phyloP scores from a whole-genome alignment of 2,329 filamentous ascomycete genomes.

The Neonectria faginata region DNA sequence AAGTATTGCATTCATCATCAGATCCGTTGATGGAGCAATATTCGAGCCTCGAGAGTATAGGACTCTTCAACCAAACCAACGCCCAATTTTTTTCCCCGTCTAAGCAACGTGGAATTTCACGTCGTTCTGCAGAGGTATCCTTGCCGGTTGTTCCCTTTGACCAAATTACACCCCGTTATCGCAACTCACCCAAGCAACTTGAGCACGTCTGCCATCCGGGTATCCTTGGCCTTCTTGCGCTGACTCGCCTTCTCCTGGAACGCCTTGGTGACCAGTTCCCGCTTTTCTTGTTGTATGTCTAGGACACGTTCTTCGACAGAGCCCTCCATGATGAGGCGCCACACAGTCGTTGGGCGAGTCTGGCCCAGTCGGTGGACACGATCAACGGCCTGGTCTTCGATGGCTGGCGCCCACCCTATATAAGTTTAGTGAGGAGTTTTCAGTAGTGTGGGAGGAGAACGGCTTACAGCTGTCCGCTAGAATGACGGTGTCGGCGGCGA shows the following conservation, averaged over 20 bases:
- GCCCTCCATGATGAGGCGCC: conserved; percentile 82
- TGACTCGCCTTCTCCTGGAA: conserved; percentile 76
- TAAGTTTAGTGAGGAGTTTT: conserved; percentile 24
- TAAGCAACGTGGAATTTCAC: not conserved
- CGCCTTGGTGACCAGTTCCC: conserved; percentile 79
- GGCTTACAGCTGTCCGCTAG: conserved; percentile 79
- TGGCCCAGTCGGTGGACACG: conserved; percentile 89
- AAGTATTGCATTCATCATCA: not conserved
- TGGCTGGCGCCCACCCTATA: conserved; percentile 86
- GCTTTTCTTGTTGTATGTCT: conserved; percentile 81
- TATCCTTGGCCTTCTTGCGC: conserved; percentile 66
- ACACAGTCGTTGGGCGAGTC: conserved; percentile 81
- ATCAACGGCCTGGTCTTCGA: conserved; percentile 92
- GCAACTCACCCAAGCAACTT: conserved; percentile 56
- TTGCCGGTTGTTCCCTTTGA: not conserved
- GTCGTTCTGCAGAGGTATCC: not conserved
- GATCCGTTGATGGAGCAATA: not conserved
- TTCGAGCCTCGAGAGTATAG: not conserved
- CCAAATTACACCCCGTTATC: not conserved
- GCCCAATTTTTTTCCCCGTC: not conserved
- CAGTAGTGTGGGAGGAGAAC: not conserved
- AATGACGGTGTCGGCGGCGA: conserved; percentile 87
- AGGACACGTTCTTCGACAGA: conserved; percentile 86
- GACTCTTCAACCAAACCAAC: not conserved
- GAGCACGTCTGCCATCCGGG: conserved; percentile 66